These are phyloP conservation scores for Castanospermum australe DNA, from an alignment of 306 rosid genomes.

Conservation along the genomic window DNA sequence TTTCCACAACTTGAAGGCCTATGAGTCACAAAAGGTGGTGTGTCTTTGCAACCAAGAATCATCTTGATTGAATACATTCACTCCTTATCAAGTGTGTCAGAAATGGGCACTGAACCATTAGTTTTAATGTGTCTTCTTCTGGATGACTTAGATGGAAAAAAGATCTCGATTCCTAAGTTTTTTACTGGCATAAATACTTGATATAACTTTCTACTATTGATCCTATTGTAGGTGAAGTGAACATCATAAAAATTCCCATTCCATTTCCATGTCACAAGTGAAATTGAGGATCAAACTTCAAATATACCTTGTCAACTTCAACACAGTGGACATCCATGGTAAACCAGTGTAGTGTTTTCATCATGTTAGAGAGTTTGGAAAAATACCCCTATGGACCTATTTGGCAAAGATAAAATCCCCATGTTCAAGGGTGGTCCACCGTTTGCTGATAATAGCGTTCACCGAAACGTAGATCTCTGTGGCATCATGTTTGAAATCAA, in stretches of 20 bases:
- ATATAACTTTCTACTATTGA: constrained; percentile 52
- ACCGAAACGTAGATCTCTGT: too few relatives aligned
- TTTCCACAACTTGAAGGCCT: constrained; percentile 71
- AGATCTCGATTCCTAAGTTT: constrained; percentile 32
- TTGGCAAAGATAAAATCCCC: too few relatives aligned
- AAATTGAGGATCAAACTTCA: constrained; percentile 43
- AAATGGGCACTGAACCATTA: constrained; percentile 37
- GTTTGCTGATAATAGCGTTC: too few relatives aligned
- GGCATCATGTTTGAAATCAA: too few relatives aligned
- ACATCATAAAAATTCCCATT: constrained; percentile 39
- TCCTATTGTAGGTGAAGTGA: constrained; percentile 48
- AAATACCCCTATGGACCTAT: too few relatives aligned
- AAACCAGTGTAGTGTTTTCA: too few relatives aligned
- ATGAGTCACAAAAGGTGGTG: constrained; percentile 55
- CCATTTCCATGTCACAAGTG: constrained; percentile 33
- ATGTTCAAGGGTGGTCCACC: too few relatives aligned
- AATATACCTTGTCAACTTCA: constrained; percentile 54
- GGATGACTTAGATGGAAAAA: constrained; percentile 44
- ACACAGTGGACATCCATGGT: too few relatives aligned
- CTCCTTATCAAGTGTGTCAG: constrained; percentile 40
- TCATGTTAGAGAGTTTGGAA: too few relatives aligned
- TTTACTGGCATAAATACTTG: constrained; percentile 45
- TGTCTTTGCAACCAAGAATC: constrained; percentile 65
- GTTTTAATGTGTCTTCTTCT: constrained; percentile 38
- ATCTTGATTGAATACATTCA: constrained; percentile 43